Conservation (phyloP, 306 rosid genomes). For the Quercus ilex region DNA sequence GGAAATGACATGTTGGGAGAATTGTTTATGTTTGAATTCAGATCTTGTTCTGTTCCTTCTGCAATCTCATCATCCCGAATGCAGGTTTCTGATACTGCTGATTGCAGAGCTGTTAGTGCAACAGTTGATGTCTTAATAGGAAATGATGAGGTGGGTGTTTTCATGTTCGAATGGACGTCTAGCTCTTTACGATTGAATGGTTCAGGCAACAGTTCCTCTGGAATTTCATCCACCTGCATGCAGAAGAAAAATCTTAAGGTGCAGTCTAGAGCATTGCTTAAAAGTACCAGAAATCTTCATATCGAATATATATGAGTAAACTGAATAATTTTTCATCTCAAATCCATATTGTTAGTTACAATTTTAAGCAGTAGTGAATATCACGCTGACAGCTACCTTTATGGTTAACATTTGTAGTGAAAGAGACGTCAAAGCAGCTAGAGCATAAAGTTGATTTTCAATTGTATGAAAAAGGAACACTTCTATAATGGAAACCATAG, state of each 20-base stretch:
- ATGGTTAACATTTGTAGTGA: neutral
- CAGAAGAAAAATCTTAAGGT: slow-evolving; percentile 4
- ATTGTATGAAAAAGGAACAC: too few relatives aligned
- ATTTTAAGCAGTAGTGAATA: neutral
- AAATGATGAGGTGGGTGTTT: slow-evolving; percentile 9
- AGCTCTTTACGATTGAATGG: slow-evolving; percentile 48
- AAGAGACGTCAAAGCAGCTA: neutral
- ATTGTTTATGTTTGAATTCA: neutral
- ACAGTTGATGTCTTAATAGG: slow-evolving; percentile 12
- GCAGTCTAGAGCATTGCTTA: neutral
- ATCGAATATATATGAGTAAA: neutral
- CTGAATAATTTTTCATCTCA: neutral
- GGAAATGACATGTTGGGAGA: slow-evolving; percentile 13
- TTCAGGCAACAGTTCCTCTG: slow-evolving; percentile 63
- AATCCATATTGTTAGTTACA: neutral
- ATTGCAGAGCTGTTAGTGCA: slow-evolving; percentile 14
- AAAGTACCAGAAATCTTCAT: neutral
- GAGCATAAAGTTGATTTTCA: neutral
- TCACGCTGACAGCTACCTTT: neutral
- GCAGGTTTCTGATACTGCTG: slow-evolving; percentile 18
- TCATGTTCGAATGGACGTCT: slow-evolving; percentile 5
- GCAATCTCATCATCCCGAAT: slow-evolving; percentile 9
- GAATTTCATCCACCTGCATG: slow-evolving; percentile 67
- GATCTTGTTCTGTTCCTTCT: slow-evolving; percentile 14
- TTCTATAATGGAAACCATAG: neutral